A percentile compares a stretch with the other conserved stretches of the same genome.
phyloP scores from a whole-genome alignment of 345 rosid genomes.

The Syzygium grande region DNA sequence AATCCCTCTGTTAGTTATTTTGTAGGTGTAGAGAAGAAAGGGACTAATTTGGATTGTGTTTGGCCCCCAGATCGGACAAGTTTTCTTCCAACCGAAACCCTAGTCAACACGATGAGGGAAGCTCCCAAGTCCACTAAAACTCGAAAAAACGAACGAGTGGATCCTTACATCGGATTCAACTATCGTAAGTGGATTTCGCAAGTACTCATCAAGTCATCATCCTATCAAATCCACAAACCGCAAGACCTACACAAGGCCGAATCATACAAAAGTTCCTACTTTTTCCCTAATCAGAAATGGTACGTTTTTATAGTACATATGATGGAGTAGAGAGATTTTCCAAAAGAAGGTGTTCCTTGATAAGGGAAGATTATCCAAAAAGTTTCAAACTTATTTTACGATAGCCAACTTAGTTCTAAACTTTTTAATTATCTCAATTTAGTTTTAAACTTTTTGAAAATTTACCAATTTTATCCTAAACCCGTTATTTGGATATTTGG shows the following conservation, averaged over 20 bases:
- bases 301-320: too few species aligned
- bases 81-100: background rate
- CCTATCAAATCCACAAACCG: background rate
- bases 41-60: background rate
- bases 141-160: background rate
- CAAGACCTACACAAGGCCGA: background rate
- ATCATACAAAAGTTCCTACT: background rate
- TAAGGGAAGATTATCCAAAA: too few species aligned
- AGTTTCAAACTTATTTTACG: too few species aligned
- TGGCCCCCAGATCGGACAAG: background rate
- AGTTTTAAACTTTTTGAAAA: too few species aligned
- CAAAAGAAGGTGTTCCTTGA: too few species aligned
- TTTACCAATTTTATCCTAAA: too few species aligned
- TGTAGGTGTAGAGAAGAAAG: background rate
- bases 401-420: too few species aligned
- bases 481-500: too few species aligned
- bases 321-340: too few species aligned
- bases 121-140: background rate
- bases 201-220: background rate
- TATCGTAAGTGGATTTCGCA: background rate
- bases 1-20: background rate
- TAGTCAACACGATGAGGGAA: background rate
- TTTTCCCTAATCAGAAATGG: too few species aligned
- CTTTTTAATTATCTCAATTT: too few species aligned
- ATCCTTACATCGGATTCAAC: background rate